Conservation (phyloP, 805 yeast genomes). For the Metschnikowia similis region DNA sequence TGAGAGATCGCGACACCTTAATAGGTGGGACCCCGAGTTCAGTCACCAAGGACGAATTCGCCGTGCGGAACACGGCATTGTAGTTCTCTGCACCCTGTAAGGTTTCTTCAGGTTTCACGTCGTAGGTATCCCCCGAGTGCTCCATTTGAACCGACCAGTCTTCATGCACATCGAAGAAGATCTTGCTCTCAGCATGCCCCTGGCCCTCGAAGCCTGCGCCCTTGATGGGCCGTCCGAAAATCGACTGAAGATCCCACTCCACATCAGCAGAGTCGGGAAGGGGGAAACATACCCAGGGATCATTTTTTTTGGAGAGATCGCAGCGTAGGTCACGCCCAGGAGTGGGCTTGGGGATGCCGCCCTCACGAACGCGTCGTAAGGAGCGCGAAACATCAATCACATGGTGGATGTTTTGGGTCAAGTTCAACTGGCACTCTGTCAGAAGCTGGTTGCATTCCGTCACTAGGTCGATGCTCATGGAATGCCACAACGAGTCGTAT, state of each 20-base stretch:
- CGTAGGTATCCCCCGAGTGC: slow-evolving; percentile 6
- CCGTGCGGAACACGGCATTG: slow-evolving; percentile 41
- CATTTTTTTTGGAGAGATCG: slow-evolving; percentile 55
- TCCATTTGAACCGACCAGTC: slow-evolving; percentile 45
- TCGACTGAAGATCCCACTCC: slow-evolving; percentile 51
- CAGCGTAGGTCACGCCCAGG: slow-evolving; percentile 70
- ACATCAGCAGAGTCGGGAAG: slow-evolving; percentile 46
- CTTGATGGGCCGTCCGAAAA: slow-evolving; percentile 65
- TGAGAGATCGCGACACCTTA: slow-evolving; percentile 74
- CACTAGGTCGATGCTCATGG: slow-evolving; percentile 79
- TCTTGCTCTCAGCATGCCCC: slow-evolving; percentile 17
- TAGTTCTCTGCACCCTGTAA: slow-evolving; percentile 19
- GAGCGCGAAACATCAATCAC: slow-evolving; percentile 69
- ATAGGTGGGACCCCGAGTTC: slow-evolving; percentile 53
- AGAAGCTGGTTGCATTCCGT: slow-evolving; percentile 44
- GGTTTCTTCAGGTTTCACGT: slow-evolving; percentile 8
- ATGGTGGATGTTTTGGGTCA: slow-evolving; percentile 66
- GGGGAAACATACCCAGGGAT: slow-evolving; percentile 77
- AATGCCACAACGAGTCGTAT: slow-evolving; percentile 91
- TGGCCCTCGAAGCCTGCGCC: slow-evolving; percentile 61
- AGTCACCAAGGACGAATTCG: slow-evolving; percentile 40
- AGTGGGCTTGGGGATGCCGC: slow-evolving; percentile 78
- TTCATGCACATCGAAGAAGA: slow-evolving; percentile 34
- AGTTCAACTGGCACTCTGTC: slow-evolving; percentile 41
- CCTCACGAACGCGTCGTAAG: slow-evolving; percentile 51